These are phyloP conservation scores for Escallonia herrerae DNA, from an alignment of 129 eudicot species.

Conservation along the genomic window DNA sequence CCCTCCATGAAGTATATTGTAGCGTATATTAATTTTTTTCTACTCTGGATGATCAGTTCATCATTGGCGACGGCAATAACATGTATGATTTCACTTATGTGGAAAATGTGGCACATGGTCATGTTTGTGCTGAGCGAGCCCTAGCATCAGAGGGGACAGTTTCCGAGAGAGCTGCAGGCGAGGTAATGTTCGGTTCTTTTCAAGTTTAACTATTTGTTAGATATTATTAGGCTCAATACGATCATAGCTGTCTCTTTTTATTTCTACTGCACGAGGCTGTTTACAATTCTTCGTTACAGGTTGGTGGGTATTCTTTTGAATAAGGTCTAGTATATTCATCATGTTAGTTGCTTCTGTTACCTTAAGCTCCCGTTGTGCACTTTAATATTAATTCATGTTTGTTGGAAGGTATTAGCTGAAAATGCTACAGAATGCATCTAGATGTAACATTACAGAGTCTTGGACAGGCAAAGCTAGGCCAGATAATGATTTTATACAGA, in stretches of 20 bases:
- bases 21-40: not conserved
- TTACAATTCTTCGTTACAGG: not conserved
- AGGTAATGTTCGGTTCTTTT: conserved; percentile 39
- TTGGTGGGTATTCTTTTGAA: no score
- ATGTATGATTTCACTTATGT: conserved; percentile 92
- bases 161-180: conserved; percentile 82
- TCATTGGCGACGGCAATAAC: conserved; percentile 85
- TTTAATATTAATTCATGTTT: not conserved
- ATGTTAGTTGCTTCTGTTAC: conserved; percentile 2
- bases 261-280: not conserved
- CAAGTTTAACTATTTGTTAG: not conserved
- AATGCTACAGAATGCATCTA: no score
- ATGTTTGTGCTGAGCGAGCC: conserved; percentile 97
- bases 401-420: no score
- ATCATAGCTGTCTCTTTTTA: not conserved
- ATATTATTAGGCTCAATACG: not conserved
- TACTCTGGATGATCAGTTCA: conserved; percentile 41
- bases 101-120: conserved; percentile 99
- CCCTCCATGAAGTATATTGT: not conserved
- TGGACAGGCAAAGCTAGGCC: no score
- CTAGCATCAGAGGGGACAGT: conserved; percentile 70
- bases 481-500: no score
- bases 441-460: no score
- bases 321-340: not conserved
- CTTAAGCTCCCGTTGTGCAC: not conserved